Evolutionary conservation across 306 rosid species (phyloP), one percentile per base, ranked within the genome.

Genomic region (Quercus wislizeni): DNA sequence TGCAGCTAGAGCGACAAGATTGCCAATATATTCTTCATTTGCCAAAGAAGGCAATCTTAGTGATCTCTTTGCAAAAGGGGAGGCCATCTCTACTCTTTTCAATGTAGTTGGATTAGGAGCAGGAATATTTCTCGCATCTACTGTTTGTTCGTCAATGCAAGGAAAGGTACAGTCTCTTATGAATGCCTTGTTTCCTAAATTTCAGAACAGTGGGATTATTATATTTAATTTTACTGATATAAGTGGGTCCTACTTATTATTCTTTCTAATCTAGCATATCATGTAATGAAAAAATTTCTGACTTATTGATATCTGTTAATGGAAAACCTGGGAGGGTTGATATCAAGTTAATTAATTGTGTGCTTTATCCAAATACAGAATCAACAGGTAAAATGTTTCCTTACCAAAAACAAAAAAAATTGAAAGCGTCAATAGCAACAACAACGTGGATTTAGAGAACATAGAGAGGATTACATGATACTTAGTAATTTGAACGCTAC

Each of bases 11-110:
- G 99, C 99, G 69, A 95, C 99, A 55, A 88, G 99, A 77, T 88
- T 95, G 84, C 99, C 99, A n/a, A 95, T 95, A 85, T 95, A 95
- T 90, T 95, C 99, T 41, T 88, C 99, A 55, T 95, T 93, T 83
- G 98, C 98, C 18, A 95, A 90, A 90, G 99, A 95, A 86, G 98
- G 99, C 80, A 95, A 95, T 89, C 97, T 95, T 70, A 95, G 99
- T 75, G 99, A 95, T 81, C 94, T 95, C 20, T 95, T 93, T 81
- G 99, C 99, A 49, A 95, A 95, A 88, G 99, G 99, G 78, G 99
- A 95, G 92, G 99, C 98, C 67, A 93, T 95, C 77, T 95, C 99
- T 63, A 95, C 99, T 77, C 92, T 95, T 74, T 95, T 85, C 87
- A 95, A 91, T 87, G 99, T 91, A 55, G 55, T 93, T 51, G 99